A percentile compares a stretch with the other conserved stretches of the same genome.
These are phyloP conservation scores for Rachicladosporium sp. DNA, from an alignment of 2,329 filamentous ascomycete genomes.

Conservation along the genomic window DNA sequence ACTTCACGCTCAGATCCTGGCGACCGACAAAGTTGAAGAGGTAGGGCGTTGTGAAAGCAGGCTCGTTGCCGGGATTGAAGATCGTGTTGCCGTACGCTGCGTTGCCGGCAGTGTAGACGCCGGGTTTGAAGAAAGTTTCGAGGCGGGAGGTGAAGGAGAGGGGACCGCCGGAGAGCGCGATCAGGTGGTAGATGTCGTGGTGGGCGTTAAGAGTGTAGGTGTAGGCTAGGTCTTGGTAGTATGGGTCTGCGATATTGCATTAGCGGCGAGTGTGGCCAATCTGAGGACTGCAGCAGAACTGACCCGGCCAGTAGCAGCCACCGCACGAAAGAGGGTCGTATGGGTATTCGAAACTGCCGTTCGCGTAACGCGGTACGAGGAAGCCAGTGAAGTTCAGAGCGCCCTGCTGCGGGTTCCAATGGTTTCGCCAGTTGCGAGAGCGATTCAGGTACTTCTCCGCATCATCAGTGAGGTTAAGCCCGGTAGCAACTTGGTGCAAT, in stretches of 20 bases:
- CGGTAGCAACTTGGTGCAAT: slow-evolving; percentile 51
- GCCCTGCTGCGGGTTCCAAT: slow-evolving; percentile 50
- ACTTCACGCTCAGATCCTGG: slow-evolving; percentile 48
- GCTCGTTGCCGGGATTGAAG: slow-evolving; percentile 52
- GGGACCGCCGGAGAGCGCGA: slow-evolving; percentile 43
- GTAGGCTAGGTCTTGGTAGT: slow-evolving; percentile 10
- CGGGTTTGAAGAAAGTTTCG: slow-evolving; percentile 47
- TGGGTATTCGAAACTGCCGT: slow-evolving; percentile 33
- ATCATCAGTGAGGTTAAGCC: slow-evolving; percentile 40
- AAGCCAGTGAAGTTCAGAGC: slow-evolving; percentile 54
- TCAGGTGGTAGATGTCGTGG: slow-evolving; percentile 48
- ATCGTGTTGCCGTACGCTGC: slow-evolving; percentile 29
- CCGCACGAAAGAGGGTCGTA: slow-evolving; percentile 43
- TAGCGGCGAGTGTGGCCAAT: slow-evolving; percentile 32
- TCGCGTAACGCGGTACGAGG: slow-evolving; percentile 46
- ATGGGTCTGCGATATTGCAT: slow-evolving; percentile 2
- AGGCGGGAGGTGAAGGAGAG: slow-evolving; percentile 45
- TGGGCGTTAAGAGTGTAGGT: slow-evolving; percentile 55
- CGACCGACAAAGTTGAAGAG: slow-evolving; percentile 55
- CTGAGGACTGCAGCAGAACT: no score
- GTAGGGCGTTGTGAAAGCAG: slow-evolving; percentile 54
- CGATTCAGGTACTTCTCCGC: slow-evolving; percentile 48
- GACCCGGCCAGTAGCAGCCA: slow-evolving; percentile 54
- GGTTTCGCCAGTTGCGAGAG: slow-evolving; percentile 58
- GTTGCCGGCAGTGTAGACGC: slow-evolving; percentile 21